A percentile compares a stretch with the other conserved stretches of the same genome.
Conservation (phyloP, 2,329 filamentous ascomycete genomes). For the Microdochium bolleyi region DNA sequence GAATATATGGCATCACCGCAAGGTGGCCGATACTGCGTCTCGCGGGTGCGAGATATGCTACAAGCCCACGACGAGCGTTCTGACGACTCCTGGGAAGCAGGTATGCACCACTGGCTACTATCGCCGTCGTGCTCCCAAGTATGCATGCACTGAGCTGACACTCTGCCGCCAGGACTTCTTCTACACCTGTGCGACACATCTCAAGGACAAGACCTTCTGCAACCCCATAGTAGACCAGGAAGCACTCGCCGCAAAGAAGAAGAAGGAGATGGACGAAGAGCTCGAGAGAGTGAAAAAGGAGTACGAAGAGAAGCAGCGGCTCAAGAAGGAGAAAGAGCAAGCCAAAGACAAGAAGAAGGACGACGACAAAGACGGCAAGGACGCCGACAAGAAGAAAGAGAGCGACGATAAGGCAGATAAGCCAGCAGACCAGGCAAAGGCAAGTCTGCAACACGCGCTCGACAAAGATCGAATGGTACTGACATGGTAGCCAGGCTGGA, state of each 20-base stretch:
- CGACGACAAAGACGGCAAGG: conserved; percentile 35
- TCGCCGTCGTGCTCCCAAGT: conserved; percentile 2
- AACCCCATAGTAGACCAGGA: conserved; percentile 64
- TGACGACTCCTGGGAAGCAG: conserved; percentile 86
- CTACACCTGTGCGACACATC: conserved; percentile 76
- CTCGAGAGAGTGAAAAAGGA: conserved; percentile 62
- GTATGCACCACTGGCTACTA: conserved; percentile 33
- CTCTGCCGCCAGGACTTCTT: conserved; percentile 64
- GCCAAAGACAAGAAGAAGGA: conserved; percentile 44
- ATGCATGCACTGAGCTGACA: conserved; percentile 6
- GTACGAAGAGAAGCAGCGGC: conserved; percentile 64
- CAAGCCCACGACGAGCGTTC: conserved; percentile 77
- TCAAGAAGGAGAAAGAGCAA: conserved; percentile 61
- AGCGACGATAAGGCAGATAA: conserved; percentile 32
- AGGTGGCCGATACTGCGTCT: conserved; percentile 74
- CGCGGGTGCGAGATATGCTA: conserved; percentile 89
- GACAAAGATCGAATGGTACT: not conserved
- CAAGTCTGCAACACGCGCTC: conserved; percentile 20
- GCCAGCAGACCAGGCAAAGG: conserved; percentile 27
- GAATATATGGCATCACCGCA: conserved; percentile 79
- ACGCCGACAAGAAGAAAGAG: conserved; percentile 32
- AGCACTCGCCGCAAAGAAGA: conserved; percentile 54
- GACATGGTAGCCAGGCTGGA: not conserved
- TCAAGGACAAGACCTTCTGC: conserved; percentile 79
- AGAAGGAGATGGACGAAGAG: conserved; percentile 59